Percentiles rank a stretch among this genome's conserved stretches.
Conservation (phyloP, 345 rosid species). For the Hibiscus trionum region DNA sequence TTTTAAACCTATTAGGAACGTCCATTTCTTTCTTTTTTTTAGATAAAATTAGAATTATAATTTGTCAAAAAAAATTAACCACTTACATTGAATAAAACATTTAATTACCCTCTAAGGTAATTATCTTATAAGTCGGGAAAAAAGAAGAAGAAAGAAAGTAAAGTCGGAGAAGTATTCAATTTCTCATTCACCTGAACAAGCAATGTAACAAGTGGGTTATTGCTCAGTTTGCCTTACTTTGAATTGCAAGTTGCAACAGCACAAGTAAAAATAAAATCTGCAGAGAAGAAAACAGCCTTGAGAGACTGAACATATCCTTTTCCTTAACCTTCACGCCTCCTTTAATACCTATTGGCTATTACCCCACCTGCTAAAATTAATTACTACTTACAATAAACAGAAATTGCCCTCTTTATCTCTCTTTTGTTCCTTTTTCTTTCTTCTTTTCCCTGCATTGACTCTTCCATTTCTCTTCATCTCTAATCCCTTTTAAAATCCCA, state of each 20-base stretch:
- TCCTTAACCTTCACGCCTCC: slow-evolving; percentile 10
- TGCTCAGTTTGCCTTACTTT: neutral
- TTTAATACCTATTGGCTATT: neutral
- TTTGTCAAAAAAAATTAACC: too few relatives aligned
- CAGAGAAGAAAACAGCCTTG: neutral
- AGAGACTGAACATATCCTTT: neutral
- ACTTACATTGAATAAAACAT: too few relatives aligned
- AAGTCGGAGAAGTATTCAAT: neutral
- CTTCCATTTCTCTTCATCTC: neutral
- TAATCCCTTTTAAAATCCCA: slow-evolving; percentile 13
- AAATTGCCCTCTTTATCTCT: neutral
- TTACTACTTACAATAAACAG: neutral
- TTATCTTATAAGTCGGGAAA: too few relatives aligned
- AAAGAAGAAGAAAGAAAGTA: neutral
- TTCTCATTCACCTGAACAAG: neutral
- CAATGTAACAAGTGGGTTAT: neutral
- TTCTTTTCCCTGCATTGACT: slow-evolving; percentile 6
- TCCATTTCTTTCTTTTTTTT: too few relatives aligned
- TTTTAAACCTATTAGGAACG: too few relatives aligned
- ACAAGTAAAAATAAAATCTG: neutral
- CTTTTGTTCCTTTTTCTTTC: neutral
- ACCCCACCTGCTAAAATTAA: neutral
- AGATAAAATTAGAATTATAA: too few relatives aligned
- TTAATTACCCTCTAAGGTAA: too few relatives aligned
- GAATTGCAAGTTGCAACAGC: neutral